Evolutionary conservation across 2,329 filamentous ascomycete genomes (phyloP).

Genomic region (Arthrobotrys musiformis): DNA sequence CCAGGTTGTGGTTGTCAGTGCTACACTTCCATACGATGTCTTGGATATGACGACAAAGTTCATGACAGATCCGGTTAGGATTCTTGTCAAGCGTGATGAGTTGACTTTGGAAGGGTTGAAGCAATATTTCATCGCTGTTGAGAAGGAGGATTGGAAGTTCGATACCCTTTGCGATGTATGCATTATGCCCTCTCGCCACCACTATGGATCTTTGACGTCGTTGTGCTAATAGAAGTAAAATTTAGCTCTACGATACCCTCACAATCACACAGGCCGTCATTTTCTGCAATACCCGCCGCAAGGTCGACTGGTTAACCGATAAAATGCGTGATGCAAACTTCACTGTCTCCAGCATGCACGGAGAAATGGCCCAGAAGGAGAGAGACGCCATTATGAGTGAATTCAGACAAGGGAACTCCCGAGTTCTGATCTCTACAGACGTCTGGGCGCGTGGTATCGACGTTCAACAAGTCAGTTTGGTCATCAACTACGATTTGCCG

Average conservation of each 20-base stretch:
- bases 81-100: constrained; percentile 98
- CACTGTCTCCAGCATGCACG: constrained; percentile 98
- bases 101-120: constrained; percentile 96
- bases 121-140: constrained; percentile 98
- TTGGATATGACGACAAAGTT: constrained; percentile 99
- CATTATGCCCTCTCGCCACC: background rate
- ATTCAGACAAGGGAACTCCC: constrained; percentile 94
- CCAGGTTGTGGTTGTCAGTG: constrained; percentile 97
- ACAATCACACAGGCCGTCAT: constrained; percentile 99
- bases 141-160: constrained; percentile 99
- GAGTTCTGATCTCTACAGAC: constrained; percentile 96
- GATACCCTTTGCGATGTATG: constrained; percentile 87
- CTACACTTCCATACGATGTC: constrained; percentile 96
- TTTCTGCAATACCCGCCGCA: constrained; percentile 98
- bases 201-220: background rate
- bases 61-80: constrained; percentile 97
- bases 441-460: constrained; percentile 99
- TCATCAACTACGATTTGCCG: constrained; percentile 98
- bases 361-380: constrained; percentile 98
- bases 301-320: constrained; percentile 99
- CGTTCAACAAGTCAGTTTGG: constrained; percentile 95
- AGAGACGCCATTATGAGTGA: constrained; percentile 99
- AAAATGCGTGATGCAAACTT: constrained; percentile 99
- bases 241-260: constrained; percentile 86
- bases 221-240: background rate